Evolutionary conservation across 2,329 filamentous ascomycete species (phyloP).

Genomic region (Fusarium coffeatum): DNA sequence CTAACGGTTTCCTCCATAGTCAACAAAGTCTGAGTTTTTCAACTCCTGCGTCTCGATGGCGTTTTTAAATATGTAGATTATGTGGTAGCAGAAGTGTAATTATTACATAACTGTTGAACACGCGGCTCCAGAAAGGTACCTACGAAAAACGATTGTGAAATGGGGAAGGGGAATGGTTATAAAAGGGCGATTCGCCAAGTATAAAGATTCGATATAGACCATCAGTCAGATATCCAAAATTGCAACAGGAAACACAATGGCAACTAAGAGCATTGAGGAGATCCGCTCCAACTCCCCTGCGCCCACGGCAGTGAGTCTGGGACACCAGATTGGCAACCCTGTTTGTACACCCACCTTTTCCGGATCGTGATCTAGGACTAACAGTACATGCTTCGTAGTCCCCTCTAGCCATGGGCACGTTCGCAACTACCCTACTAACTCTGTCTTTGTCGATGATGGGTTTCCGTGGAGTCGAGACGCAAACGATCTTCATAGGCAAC

Average conservation of each 20-base stretch:
- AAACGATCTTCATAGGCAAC: conserved; percentile 47
- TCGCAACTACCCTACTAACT: conserved; percentile 45
- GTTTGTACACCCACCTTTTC: background rate
- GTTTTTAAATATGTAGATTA: background rate
- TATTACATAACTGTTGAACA: conserved; percentile 29
- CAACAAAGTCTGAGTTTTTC: conserved; percentile 6
- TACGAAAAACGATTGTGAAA: background rate
- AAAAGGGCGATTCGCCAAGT: conserved; percentile 19
- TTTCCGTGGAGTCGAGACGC: conserved; percentile 43
- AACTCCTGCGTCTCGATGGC: conserved; percentile 8
- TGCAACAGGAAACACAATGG: background rate
- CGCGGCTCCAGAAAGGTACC: background rate
- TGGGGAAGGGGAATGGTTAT: conserved; percentile 2
- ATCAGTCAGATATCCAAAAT: background rate
- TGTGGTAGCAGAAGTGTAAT: conserved; percentile 10
- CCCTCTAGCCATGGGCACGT: conserved; percentile 47
- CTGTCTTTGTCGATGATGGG: conserved; percentile 48
- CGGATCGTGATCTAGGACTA: background rate
- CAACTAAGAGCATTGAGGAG: conserved; percentile 25
- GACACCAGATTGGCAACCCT: conserved; percentile 22
- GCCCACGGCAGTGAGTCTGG: background rate
- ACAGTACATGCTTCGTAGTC: background rate
- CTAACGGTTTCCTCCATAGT: conserved; percentile 28
- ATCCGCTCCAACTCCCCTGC: conserved; percentile 10
- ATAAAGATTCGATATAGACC: background rate